These are phyloP conservation scores for Calocybe gambosa DNA, from an alignment of 1,284 basidiomycete species.

Conservation along the genomic window DNA sequence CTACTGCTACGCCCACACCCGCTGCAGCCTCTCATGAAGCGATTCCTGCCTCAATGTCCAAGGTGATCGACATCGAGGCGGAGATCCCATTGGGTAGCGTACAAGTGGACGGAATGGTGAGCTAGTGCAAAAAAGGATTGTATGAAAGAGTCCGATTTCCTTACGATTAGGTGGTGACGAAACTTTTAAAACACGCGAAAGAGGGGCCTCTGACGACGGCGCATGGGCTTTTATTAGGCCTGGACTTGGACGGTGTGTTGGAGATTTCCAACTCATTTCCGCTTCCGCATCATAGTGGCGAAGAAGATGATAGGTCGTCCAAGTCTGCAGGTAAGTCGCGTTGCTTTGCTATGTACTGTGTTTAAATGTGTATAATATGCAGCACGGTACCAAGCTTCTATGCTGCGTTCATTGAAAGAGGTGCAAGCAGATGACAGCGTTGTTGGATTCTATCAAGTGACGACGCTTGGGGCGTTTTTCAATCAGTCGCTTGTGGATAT, in stretches of 20 bases:
- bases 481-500: conserved; percentile 87
- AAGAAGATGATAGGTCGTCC: conserved; percentile 73
- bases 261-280: conserved; percentile 94
- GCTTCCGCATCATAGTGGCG: conserved; percentile 64
- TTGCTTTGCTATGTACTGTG: not conserved
- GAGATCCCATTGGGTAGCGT: conserved; percentile 75
- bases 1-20: conserved; percentile 49
- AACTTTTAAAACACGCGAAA: conserved; percentile 85
- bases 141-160: not conserved
- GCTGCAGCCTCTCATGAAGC: conserved; percentile 66
- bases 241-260: conserved; percentile 87
- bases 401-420: conserved; percentile 85
- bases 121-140: conserved; percentile 20
- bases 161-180: conserved; percentile 90
- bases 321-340: conserved; percentile 60
- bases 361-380: conserved; percentile 9
- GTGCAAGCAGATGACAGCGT: conserved; percentile 93
- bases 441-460: conserved; percentile 95
- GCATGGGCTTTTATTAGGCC: conserved; percentile 82
- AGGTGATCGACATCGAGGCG: conserved; percentile 85
- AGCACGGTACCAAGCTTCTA: conserved; percentile 81
- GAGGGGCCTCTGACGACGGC: conserved; percentile 64
- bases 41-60: conserved; percentile 86
- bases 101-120: conserved; percentile 81
- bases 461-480: conserved; percentile 87